phyloP scores from a whole-genome alignment of 2,329 filamentous ascomycete genomes.

The Calcarisporium arbuscula region DNA sequence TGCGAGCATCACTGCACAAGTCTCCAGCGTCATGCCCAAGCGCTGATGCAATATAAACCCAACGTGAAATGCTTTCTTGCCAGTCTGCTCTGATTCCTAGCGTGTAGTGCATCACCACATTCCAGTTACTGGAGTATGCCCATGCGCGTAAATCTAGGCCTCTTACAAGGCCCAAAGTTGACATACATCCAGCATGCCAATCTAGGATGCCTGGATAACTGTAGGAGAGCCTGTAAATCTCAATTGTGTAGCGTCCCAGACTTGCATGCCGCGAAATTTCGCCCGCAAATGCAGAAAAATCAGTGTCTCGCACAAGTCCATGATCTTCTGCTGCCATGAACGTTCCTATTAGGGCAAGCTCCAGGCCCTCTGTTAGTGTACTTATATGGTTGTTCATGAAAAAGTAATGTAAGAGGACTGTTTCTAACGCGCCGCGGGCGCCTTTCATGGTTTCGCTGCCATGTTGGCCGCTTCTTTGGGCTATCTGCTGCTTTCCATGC shows the following conservation, averaged over 20 bases:
- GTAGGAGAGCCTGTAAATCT: background rate
- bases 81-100: constrained; percentile 2
- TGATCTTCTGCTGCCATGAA: constrained; percentile 3
- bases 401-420: constrained; percentile 5
- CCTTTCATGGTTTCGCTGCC: constrained; percentile 1
- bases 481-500: constrained; percentile 4
- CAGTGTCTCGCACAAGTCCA: constrained; percentile 4
- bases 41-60: constrained; percentile 3
- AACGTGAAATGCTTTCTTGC: constrained; percentile 1
- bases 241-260: background rate
- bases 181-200: constrained; percentile 6
- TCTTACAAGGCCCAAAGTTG: constrained; percentile 2
- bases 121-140: background rate
- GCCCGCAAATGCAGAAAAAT: background rate
- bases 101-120: constrained; percentile 5
- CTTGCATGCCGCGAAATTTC: constrained; percentile 2
- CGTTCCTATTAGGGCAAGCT: constrained; percentile 1
- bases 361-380: constrained; percentile 2
- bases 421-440: constrained; percentile 3
- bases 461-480: constrained; percentile 1
- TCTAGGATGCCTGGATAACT: constrained; percentile 1
- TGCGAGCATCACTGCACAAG: constrained; percentile 2
- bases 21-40: constrained; percentile 4
- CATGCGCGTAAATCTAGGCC: constrained; percentile 5
- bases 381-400: constrained; percentile 7